phyloP scores from a whole-genome alignment of 495 filamentous ascomycete genomes.

The Talaromyces borbonicus region DNA sequence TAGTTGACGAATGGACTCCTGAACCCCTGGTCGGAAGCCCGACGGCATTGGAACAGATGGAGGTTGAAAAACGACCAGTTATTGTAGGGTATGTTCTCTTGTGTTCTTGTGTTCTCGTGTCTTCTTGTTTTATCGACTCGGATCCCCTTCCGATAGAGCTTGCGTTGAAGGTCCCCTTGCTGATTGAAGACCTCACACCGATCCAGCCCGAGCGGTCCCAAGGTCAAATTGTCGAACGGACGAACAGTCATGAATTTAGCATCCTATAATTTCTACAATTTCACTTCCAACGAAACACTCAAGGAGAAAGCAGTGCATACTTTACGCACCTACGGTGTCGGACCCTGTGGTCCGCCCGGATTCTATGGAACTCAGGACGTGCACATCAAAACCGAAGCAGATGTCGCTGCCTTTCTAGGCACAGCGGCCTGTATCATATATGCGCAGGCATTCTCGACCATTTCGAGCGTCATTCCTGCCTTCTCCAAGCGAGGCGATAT shows the following conservation, averaged over 20 bases:
- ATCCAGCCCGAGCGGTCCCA: constrained; percentile 74
- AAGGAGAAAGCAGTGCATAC: constrained; percentile 93
- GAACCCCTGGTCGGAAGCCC: constrained; percentile 75
- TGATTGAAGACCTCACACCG: neutral
- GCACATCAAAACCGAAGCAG: constrained; percentile 91
- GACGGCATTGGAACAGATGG: constrained; percentile 63
- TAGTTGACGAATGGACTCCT: constrained; percentile 94
- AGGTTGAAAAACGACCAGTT: constrained; percentile 75
- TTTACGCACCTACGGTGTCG: constrained; percentile 88
- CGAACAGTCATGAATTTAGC: constrained; percentile 86
- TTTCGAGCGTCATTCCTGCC: constrained; percentile 85
- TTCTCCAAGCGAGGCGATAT: constrained; percentile 97
- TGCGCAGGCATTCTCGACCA: constrained; percentile 89
- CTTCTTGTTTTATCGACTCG: constrained; percentile 6
- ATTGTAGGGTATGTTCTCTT: constrained; percentile 63
- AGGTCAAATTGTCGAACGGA: constrained; percentile 79
- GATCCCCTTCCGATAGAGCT: neutral
- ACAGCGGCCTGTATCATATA: constrained; percentile 86
- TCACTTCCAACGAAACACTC: constrained; percentile 79
- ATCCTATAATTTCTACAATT: constrained; percentile 95
- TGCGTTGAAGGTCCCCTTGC: neutral
- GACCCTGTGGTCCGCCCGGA: constrained; percentile 89
- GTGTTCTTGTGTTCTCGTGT: neutral
- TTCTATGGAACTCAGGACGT: constrained; percentile 99
- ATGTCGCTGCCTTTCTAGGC: constrained; percentile 83